Evolutionary conservation across 2,329 filamentous ascomycete genomes (phyloP).

Genomic region (Colletotrichum endophyticum): DNA sequence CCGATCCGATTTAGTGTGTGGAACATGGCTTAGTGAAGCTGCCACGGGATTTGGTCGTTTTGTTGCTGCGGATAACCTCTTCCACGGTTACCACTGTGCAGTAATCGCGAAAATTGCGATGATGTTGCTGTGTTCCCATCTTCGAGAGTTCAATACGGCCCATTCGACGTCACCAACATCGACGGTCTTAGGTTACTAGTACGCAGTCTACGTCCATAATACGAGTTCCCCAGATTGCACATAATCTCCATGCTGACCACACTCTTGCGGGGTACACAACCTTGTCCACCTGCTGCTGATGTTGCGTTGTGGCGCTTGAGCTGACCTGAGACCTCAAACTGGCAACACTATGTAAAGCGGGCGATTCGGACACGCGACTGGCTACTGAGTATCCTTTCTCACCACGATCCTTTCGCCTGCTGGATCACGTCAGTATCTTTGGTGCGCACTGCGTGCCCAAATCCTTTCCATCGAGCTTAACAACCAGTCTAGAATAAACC

Average conservation of each 20-base stretch:
- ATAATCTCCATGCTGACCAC: neutral
- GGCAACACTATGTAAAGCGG: neutral
- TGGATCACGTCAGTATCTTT: neutral
- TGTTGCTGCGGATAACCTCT: no score
- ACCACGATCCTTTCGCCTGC: neutral
- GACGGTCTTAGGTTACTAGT: neutral
- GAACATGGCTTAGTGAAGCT: no score
- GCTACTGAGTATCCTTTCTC: neutral
- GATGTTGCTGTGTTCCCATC: rapidly evolving
- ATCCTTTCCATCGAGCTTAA: neutral
- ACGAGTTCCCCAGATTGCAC: neutral
- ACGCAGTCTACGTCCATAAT: rapidly evolving
- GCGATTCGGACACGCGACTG: neutral
- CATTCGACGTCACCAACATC: neutral
- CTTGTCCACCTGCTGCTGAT: rapidly evolving
- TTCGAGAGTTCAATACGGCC: no score
- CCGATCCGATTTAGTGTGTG: no score
- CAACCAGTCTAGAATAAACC: neutral
- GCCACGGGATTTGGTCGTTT: no score
- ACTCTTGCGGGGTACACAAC: neutral
- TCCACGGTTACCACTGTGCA: no score
- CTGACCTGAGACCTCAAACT: neutral
- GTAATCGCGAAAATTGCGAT: no score
- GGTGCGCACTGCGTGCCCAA: no score
- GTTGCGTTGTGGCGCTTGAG: neutral